Conservation (phyloP, 2,329 filamentous ascomycete genomes). For the Torrubiella hemipterigena region DNA sequence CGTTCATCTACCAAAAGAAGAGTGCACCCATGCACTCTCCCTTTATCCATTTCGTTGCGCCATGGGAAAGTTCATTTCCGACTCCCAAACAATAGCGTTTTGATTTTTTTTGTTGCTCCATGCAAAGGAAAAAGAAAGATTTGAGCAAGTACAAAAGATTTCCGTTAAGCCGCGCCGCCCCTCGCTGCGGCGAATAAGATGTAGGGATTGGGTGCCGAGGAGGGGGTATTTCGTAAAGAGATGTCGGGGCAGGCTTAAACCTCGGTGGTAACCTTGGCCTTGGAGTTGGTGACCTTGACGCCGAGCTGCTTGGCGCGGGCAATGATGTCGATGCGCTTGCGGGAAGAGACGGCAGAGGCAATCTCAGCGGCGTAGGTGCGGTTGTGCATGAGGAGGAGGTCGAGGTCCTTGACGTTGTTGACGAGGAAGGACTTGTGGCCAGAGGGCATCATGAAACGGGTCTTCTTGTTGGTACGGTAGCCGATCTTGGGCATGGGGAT, state of each 20-base stretch:
- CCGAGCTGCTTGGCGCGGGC: slow-evolving; percentile 94
- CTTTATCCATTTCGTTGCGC: too few species aligned
- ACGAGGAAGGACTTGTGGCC: slow-evolving; percentile 99
- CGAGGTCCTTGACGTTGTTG: slow-evolving; percentile 90
- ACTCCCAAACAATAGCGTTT: too few species aligned
- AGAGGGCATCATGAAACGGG: slow-evolving; percentile 94
- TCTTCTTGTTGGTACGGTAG: slow-evolving; percentile 99
- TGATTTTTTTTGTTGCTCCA: too few species aligned
- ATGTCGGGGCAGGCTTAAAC: slow-evolving; percentile 50
- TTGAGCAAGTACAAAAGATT: too few species aligned
- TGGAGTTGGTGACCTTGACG: slow-evolving; percentile 99
- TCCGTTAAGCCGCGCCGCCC: too few species aligned
- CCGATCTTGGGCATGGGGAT: slow-evolving; percentile 97
- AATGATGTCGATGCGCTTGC: slow-evolving; percentile 98
- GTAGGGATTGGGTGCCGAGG: too few species aligned
- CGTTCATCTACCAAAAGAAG: too few species aligned
- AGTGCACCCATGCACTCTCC: too few species aligned
- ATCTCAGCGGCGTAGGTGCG: slow-evolving; percentile 98
- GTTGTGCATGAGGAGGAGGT: slow-evolving; percentile 99
- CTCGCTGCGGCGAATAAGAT: too few species aligned
- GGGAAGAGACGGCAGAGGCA: slow-evolving; percentile 91
- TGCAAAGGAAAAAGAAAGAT: too few species aligned
- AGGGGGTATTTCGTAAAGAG: too few species aligned
- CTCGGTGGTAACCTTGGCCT: slow-evolving; percentile 98
- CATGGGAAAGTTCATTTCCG: too few species aligned